Conservation (phyloP, 176 grass and related monocot genomes). For the Miscanthus lutarioriparius region DNA sequence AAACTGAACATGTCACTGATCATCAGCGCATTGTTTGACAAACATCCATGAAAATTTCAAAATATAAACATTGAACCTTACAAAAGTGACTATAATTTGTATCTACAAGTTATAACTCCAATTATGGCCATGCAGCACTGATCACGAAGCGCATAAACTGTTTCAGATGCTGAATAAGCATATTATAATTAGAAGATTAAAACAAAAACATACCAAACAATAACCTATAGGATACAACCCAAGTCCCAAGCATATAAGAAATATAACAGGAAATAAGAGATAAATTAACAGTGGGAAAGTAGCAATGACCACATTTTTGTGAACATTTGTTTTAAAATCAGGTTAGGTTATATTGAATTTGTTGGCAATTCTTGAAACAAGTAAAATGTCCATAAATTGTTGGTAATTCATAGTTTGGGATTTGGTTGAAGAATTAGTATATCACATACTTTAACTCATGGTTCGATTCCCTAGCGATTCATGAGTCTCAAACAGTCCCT, state of each 20-base stretch:
- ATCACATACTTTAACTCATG: background rate
- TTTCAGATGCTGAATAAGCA: background rate
- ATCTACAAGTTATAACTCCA: background rate
- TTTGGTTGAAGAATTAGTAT: background rate
- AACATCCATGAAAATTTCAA: background rate
- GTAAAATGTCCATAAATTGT: background rate
- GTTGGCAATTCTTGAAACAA: background rate
- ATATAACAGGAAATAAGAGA: no score
- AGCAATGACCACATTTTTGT: no score
- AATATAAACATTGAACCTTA: slow-evolving; percentile 6
- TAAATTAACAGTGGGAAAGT: no score
- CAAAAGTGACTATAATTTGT: slow-evolving; percentile 4
- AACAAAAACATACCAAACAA: background rate
- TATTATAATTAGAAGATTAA: background rate
- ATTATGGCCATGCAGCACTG: background rate
- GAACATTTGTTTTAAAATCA: no score
- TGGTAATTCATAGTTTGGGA: background rate
- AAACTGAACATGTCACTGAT: background rate
- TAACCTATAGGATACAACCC: background rate
- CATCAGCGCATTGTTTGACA: background rate
- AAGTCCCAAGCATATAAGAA: background rate
- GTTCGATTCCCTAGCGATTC: background rate
- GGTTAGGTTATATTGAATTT: background rate
- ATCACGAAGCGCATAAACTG: slow-evolving; percentile 2
- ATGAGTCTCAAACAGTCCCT: background rate